Percentiles rank a stretch among this genome's conserved stretches.
Evolutionary conservation across 2,329 filamentous ascomycete species (phyloP).

Genomic region (Ophiocordyceps unilateralis): DNA sequence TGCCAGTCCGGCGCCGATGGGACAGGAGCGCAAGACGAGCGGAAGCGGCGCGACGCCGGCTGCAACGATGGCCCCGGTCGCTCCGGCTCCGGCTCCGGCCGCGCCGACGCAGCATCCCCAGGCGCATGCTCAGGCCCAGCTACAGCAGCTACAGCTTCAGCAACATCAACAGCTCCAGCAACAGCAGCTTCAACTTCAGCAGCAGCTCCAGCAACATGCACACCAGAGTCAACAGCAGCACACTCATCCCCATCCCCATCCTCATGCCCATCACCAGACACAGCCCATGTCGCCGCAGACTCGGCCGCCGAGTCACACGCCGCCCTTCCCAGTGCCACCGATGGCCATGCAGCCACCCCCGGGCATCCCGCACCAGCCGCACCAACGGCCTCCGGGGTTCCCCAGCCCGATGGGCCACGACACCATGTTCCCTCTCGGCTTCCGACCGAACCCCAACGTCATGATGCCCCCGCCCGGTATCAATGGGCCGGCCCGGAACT

Average conservation of each 20-base stretch:
- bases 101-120: neutral
- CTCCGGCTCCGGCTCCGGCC: neutral
- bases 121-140: neutral
- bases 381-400: constrained; percentile 26
- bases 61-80: neutral
- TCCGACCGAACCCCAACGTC: constrained; percentile 26
- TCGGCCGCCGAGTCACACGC: constrained; percentile 18
- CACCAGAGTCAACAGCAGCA: neutral
- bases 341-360: constrained; percentile 35
- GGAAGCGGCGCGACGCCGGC: constrained; percentile 8
- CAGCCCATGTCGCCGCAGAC: constrained; percentile 41
- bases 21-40: constrained; percentile 47
- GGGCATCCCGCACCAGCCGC: constrained; percentile 17
- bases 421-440: constrained; percentile 27
- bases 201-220: neutral
- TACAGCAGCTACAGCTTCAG: neutral
- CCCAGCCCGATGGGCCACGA: constrained; percentile 42
- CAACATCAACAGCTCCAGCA: constrained; percentile 2
- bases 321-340: constrained; percentile 35
- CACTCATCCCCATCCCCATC: neutral
- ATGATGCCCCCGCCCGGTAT: constrained; percentile 35
- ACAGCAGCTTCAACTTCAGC: too few relatives aligned
- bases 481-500: constrained; percentile 26
- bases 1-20: constrained; percentile 45
- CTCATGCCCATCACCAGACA: constrained; percentile 8